Evolutionary conservation across 2,329 filamentous ascomycete genomes (phyloP).

Genomic region (Aquanectria penicillioides): DNA sequence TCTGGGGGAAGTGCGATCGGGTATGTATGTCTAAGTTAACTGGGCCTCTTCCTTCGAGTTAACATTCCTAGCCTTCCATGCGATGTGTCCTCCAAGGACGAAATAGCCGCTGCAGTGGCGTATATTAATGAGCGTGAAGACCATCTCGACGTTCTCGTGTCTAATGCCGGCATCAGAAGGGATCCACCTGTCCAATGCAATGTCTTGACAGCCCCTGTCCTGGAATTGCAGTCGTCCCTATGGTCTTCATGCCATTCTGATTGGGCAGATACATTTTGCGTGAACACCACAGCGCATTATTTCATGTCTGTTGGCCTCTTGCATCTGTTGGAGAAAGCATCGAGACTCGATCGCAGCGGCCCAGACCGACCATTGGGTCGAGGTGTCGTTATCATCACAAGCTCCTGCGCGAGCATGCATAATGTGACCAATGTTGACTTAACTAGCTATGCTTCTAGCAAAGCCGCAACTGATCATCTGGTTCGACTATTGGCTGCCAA

Average conservation of each 20-base stretch:
- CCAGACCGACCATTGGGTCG: constrained; percentile 47
- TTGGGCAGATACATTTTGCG: constrained; percentile 57
- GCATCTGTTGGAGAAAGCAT: constrained; percentile 54
- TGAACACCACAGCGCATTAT: constrained; percentile 62
- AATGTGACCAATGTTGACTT: constrained; percentile 63
- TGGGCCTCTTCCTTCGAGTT: neutral
- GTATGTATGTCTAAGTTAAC: constrained; percentile 38
- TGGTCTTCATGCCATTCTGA: constrained; percentile 55
- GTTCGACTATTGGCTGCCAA: constrained; percentile 60
- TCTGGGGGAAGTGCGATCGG: constrained; percentile 51
- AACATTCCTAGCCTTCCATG: constrained; percentile 40
- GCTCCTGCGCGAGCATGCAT: constrained; percentile 63
- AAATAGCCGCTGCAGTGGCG: constrained; percentile 47
- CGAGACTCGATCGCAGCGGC: constrained; percentile 41
- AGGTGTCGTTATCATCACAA: constrained; percentile 59
- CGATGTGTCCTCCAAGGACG: constrained; percentile 54
- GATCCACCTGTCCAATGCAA: constrained; percentile 56
- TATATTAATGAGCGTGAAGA: constrained; percentile 47
- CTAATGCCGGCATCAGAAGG: constrained; percentile 59
- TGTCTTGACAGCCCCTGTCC: constrained; percentile 52
- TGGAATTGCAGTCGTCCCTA: constrained; percentile 56
- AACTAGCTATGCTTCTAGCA: constrained; percentile 61
- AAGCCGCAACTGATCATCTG: constrained; percentile 63
- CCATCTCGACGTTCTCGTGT: constrained; percentile 59
- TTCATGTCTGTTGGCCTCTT: constrained; percentile 58